Percentiles rank a stretch among this genome's conserved stretches.
Conservation (phyloP, 306 rosid species). For the Sechiopsis laciniata region DNA sequence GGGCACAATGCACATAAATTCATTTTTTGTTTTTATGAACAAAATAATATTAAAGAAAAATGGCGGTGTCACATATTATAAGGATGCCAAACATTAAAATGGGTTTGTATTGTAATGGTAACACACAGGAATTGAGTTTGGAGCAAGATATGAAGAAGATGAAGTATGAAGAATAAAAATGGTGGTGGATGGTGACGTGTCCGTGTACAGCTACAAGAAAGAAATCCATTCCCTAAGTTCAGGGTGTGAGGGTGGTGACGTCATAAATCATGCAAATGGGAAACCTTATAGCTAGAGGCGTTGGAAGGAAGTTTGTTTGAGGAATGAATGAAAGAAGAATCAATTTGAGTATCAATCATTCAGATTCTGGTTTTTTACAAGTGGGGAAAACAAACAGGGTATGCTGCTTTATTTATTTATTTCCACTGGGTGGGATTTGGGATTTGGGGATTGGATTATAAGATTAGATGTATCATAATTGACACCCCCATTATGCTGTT, state of each 20-base stretch:
- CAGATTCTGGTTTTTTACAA: too few species aligned
- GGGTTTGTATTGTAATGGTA: too few species aligned
- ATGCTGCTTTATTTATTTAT: neutral
- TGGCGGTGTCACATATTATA: too few species aligned
- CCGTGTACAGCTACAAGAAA: slow-evolving; percentile 31
- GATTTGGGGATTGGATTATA: slow-evolving; percentile 13
- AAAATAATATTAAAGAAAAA: too few species aligned
- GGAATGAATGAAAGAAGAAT: too few species aligned
- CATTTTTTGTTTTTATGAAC: too few species aligned
- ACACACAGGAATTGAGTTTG: slow-evolving; percentile 38
- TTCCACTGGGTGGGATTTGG: slow-evolving; percentile 25
- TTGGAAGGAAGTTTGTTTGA: too few species aligned
- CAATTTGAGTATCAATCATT: too few species aligned
- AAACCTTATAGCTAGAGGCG: too few species aligned
- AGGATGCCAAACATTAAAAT: too few species aligned
- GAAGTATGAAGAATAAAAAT: slow-evolving; percentile 66
- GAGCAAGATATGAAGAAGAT: slow-evolving; percentile 48
- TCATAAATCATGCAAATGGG: slow-evolving; percentile 32
- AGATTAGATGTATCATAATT: slow-evolving; percentile 28
- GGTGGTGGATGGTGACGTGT: slow-evolving; percentile 54
- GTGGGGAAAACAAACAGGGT: slow-evolving; percentile 30
- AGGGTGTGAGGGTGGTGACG: slow-evolving; percentile 24
- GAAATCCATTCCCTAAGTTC: slow-evolving; percentile 20
- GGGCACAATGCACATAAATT: too few species aligned
- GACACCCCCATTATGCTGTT: slow-evolving; percentile 12